phyloP scores from a whole-genome alignment of 495 filamentous ascomycete genomes.

The Daldinia decipiens region DNA sequence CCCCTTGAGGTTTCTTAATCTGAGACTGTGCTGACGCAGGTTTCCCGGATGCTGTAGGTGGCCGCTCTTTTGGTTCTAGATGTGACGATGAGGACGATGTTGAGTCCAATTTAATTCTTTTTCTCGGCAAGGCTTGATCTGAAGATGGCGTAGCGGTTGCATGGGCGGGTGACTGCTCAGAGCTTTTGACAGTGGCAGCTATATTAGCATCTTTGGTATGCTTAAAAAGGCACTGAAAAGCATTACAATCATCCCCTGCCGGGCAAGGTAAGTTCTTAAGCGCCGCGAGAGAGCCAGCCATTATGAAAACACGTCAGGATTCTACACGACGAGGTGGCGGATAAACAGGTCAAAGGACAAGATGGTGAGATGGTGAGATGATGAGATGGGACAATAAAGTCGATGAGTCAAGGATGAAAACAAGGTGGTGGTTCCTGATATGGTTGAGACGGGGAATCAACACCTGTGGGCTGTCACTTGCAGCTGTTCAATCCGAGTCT shows the following conservation, averaged over 20 bases:
- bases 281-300: conserved; percentile 73
- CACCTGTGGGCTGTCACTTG: neutral
- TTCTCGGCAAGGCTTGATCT: conserved; percentile 30
- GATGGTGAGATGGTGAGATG: neutral
- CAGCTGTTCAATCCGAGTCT: neutral
- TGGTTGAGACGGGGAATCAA: neutral
- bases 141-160: conserved; percentile 21
- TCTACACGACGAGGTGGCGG: neutral
- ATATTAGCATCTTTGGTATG: conserved; percentile 48
- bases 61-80: neutral
- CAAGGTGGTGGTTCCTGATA: neutral
- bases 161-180: conserved; percentile 21
- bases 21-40: neutral
- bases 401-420: neutral
- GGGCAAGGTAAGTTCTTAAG: conserved; percentile 76
- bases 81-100: conserved; percentile 20
- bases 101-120: conserved; percentile 44
- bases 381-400: neutral
- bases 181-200: conserved; percentile 3
- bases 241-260: conserved; percentile 58
- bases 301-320: conserved; percentile 47
- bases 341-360: conserved; percentile 1
- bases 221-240: conserved; percentile 54
- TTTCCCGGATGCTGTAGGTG: neutral
- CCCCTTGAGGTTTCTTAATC: conserved; percentile 10